phyloP scores from a whole-genome alignment of 2,329 filamentous ascomycete species.

The Didymella pomorum region DNA sequence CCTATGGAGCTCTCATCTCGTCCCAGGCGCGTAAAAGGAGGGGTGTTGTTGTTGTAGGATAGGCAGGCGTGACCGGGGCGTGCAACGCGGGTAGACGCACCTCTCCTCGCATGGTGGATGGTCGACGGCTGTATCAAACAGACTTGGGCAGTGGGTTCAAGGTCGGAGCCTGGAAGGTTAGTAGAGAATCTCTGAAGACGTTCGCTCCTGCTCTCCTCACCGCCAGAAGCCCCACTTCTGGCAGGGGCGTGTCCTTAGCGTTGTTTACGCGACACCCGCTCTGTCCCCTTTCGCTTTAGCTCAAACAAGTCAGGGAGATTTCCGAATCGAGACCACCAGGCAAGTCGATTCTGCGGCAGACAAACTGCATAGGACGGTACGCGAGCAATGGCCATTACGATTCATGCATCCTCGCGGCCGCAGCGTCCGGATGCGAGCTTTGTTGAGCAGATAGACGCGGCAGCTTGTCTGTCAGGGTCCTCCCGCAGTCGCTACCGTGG shows the following conservation, averaged over 20 bases:
- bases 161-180: slow-evolving; percentile 25
- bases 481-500: slow-evolving; percentile 15
- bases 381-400: neutral
- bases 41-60: slow-evolving; percentile 11
- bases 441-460: slow-evolving; percentile 4
- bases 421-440: neutral
- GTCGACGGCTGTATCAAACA: slow-evolving; percentile 47
- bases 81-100: slow-evolving; percentile 37
- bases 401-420: neutral
- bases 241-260: slow-evolving; percentile 19
- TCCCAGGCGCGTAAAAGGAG: slow-evolving; percentile 21
- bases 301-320: slow-evolving; percentile 2
- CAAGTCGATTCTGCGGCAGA: slow-evolving; percentile 1
- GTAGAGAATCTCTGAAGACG: slow-evolving; percentile 26
- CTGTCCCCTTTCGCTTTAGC: slow-evolving; percentile 12
- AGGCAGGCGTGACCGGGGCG: slow-evolving; percentile 37
- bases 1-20: slow-evolving; percentile 16
- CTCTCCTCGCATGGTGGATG: slow-evolving; percentile 53
- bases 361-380: slow-evolving; percentile 2
- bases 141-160: slow-evolving; percentile 36
- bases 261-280: slow-evolving; percentile 21
- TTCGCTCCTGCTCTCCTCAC: slow-evolving; percentile 19
- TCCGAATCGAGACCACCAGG: slow-evolving; percentile 9
- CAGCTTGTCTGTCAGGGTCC: slow-evolving; percentile 6
- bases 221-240: slow-evolving; percentile 20